Evolutionary conservation across 306 rosid genomes (phyloP).

Genomic region (Casuarina glauca): DNA sequence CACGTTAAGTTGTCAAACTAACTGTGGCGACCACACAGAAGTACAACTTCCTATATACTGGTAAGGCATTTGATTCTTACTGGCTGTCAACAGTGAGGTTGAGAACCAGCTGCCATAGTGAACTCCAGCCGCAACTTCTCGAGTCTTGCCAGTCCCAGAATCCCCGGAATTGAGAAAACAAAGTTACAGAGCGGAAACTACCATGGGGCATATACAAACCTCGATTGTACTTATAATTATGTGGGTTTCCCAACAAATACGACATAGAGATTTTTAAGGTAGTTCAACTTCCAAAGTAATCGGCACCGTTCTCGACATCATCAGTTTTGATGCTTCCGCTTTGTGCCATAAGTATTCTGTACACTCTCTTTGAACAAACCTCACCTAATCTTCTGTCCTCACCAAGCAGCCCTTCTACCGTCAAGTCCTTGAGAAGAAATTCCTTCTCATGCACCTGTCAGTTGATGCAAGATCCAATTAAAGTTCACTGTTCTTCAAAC

Average conservation of each 20-base stretch:
- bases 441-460: constrained; percentile 83
- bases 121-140: neutral
- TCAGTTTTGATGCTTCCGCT: constrained; percentile 73
- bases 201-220: neutral
- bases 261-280: constrained; percentile 11
- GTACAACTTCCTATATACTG: neutral
- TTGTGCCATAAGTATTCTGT: constrained; percentile 78
- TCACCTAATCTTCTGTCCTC: constrained; percentile 83
- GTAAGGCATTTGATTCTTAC: neutral
- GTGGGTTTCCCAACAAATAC: neutral
- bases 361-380: constrained; percentile 89
- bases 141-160: neutral
- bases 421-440: constrained; percentile 79
- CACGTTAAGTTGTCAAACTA: neutral
- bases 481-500: neutral
- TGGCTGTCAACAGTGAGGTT: neutral
- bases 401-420: constrained; percentile 63
- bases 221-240: neutral
- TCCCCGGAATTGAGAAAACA: neutral
- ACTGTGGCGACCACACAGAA: neutral
- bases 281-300: constrained; percentile 50
- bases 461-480: neutral
- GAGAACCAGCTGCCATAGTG: neutral
- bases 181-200: neutral
- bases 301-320: constrained; percentile 91